These are phyloP conservation scores for Flaveria trinervia DNA, from an alignment of 129 eudicot genomes.

Conservation along the genomic window DNA sequence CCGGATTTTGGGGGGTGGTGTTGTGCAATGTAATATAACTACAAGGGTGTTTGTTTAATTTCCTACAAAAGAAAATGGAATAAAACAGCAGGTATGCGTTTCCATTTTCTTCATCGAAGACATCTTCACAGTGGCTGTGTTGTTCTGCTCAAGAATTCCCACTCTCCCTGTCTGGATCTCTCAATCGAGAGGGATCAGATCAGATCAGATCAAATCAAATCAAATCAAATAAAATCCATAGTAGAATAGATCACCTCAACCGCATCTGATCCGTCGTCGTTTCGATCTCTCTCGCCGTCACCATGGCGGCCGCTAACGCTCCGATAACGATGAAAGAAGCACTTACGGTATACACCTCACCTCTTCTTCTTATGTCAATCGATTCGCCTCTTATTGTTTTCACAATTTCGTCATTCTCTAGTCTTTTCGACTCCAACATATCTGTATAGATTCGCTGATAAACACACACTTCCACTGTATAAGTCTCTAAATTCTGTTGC, in stretches of 20 bases:
- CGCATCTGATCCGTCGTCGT: constrained; percentile 42
- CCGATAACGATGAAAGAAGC: constrained; percentile 97
- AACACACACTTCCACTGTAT: not conserved
- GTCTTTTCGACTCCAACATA: constrained; percentile 2
- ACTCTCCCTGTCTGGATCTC: constrained; percentile 51
- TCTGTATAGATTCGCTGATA: constrained; percentile 19
- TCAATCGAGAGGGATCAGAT: constrained; percentile 23
- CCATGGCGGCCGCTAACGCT: constrained; percentile 99
- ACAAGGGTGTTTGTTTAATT: constrained; percentile 22
- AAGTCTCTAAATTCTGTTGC: not conserved
- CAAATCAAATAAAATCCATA: too few relatives aligned
- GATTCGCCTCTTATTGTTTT: constrained; percentile 28
- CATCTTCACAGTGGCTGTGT: constrained; percentile 34
- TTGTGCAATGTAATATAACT: constrained; percentile 1
- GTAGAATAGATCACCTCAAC: constrained; percentile 22
- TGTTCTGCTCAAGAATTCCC: constrained; percentile 21
- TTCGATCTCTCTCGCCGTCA: constrained; percentile 50
- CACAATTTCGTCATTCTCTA: constrained; percentile 12
- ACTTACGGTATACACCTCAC: constrained; percentile 67
- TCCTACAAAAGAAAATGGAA: not conserved
- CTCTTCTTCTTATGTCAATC: constrained; percentile 3
- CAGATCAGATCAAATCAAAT: too few relatives aligned
- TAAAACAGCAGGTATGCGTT: constrained; percentile 16
- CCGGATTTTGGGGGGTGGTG: not conserved
- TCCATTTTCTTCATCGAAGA: constrained; percentile 33